Evolutionary conservation across 1,284 basidiomycete genomes (phyloP).

Genomic region (Ustilago vetiveriae): DNA sequence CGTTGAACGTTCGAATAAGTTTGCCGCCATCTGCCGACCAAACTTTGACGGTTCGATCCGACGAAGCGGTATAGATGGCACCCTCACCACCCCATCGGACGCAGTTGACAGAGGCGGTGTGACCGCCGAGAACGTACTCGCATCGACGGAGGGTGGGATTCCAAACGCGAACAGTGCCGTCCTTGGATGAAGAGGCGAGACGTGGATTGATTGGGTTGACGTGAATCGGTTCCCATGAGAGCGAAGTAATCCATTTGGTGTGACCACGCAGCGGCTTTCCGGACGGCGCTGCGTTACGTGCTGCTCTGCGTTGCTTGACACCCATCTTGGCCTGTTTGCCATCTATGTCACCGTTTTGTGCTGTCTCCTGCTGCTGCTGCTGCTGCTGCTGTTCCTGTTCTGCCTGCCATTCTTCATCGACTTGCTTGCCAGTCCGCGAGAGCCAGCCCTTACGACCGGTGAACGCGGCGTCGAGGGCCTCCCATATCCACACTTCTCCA

Average conservation of each 20-base stretch:
- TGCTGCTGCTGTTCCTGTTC: constrained; percentile 18
- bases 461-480: constrained; percentile 51
- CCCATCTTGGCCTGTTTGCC: constrained; percentile 46
- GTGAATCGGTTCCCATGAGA: constrained; percentile 96
- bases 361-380: constrained; percentile 6
- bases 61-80: constrained; percentile 83
- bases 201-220: constrained; percentile 69
- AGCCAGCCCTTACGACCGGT: constrained; percentile 59
- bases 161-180: constrained; percentile 94
- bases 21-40: constrained; percentile 85
- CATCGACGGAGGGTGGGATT: constrained; percentile 77
- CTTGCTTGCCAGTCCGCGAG: constrained; percentile 48
- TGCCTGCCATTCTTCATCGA: constrained; percentile 50
- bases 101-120: constrained; percentile 91
- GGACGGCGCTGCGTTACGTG: constrained; percentile 57
- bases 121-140: constrained; percentile 89
- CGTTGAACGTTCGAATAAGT: constrained; percentile 77
- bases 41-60: constrained; percentile 90
- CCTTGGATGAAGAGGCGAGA: constrained; percentile 93
- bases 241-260: constrained; percentile 94
- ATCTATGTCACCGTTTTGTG: constrained; percentile 3
- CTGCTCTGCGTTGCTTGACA: constrained; percentile 55
- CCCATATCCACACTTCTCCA: constrained; percentile 65
- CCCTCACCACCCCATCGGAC: constrained; percentile 85
- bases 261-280: constrained; percentile 76